Evolutionary conservation across 2,329 filamentous ascomycete species (phyloP).

Genomic region (Furcasterigmium furcatum): DNA sequence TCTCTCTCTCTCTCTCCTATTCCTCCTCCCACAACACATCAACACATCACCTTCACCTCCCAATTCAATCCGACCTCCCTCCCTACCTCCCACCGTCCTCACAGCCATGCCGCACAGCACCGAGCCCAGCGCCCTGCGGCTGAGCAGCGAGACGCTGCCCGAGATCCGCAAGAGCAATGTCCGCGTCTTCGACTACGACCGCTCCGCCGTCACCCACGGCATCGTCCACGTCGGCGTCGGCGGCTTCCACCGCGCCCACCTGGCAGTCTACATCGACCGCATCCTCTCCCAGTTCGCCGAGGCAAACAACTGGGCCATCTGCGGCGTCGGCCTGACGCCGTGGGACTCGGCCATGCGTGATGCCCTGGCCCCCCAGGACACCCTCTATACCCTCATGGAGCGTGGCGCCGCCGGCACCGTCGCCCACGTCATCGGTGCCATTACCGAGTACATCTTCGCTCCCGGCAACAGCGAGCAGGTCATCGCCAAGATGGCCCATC

Average conservation of each 20-base stretch:
- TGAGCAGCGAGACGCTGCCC: constrained; percentile 8
- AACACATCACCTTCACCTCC: neutral
- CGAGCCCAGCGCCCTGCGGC: constrained; percentile 8
- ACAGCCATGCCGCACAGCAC: constrained; percentile 12
- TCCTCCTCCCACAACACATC: neutral
- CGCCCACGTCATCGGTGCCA: constrained; percentile 46
- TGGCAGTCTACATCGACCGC: constrained; percentile 48
- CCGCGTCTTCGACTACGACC: constrained; percentile 37
- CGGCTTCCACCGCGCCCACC: constrained; percentile 51
- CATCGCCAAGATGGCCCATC: constrained; percentile 51
- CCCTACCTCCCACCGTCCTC: neutral
- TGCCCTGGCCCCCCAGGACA: constrained; percentile 41
- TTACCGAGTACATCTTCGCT: constrained; percentile 49
- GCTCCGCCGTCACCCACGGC: constrained; percentile 44
- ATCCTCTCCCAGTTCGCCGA: constrained; percentile 44
- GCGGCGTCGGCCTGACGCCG: constrained; percentile 47
- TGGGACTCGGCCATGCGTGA: constrained; percentile 50
- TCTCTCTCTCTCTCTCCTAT: neutral
- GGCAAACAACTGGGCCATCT: constrained; percentile 44
- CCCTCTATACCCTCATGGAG: constrained; percentile 52
- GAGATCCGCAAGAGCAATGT: constrained; percentile 9
- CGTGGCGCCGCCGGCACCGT: constrained; percentile 47
- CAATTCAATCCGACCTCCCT: neutral
- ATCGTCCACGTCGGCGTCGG: constrained; percentile 53
- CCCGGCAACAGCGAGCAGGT: constrained; percentile 48